Base-by-base conservation (phyloP, 805 yeast species). In the Candida ovalis region DNA sequence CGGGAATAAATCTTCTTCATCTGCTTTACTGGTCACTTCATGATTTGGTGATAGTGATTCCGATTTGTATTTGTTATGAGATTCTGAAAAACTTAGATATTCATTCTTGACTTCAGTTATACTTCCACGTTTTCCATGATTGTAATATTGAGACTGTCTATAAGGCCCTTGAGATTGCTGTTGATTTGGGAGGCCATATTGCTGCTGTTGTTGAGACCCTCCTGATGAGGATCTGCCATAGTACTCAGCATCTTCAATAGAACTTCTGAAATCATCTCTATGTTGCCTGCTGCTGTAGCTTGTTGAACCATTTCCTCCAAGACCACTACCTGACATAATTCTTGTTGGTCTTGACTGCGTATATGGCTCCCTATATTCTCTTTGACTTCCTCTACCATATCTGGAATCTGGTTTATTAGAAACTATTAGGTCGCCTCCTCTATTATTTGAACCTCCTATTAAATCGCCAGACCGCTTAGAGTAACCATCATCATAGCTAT, bases 351-450 rank as follows among this genome's bases (percentile, higher is more conserved):
- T 28, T n/a, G 50, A 36, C 13, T 22, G 24, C 4, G 48, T 49
- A 46, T 49, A 48, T 13, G 53, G 22, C 4, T 53, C 55, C 46
- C 62, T 51, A 40, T 49, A 52, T 15, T 53, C 58, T 24, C 59
- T 51, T 25, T 42, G 32, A n/a, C 45, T 41, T 19, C 49, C 46
- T 24, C 57, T 42, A 13, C 45, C 37, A 40, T 44, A 58, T 32
- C 60, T 41, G 35, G 39, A 36, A 15, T 58, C 61, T 36, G 48
- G 51, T 23, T 40, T 40, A 2, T 51, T 46, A 30, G 25, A 48
- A 22, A 51, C 47, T 28, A 58, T 57, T 38, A 55, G 37, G 37
- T 58, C 62, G 1, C 61, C 58, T 3, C 59, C 53, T 40, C 57
- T 50, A 42, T 57, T 58, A 45, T 32, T 48, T 13, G 59, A 44